Evolutionary conservation across 352 stramenopile genomes (phyloP), one percentile per base, ranked within the genome.

Genomic region (Pythium phragmiticola): DNA sequence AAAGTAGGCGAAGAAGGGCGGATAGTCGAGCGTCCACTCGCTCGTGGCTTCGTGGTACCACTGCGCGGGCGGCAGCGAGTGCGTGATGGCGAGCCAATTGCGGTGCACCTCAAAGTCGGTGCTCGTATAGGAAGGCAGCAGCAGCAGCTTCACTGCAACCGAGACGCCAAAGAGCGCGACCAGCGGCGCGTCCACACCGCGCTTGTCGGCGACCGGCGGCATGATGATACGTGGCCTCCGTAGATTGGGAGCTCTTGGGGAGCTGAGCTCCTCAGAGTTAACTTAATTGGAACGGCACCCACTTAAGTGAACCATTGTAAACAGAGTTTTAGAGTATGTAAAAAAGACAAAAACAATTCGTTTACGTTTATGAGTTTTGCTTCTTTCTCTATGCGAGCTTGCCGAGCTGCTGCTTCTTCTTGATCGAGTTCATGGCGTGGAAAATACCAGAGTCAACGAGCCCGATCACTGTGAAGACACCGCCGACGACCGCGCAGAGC

Each of bases 71-170:
- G 92, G 92, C 47, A 98, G 72, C 62, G 91, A 81, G 57, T 90
- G 68, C 13, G 97, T 99, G 62, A 99, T 88, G 30, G 94, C 96
- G 42, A 99, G 84, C 97, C 97, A 99, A 73, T 99, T 99, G 28
- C 96, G 91, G 76, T 99, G 97, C 11, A 99, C 97, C 73, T 99
- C 94, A 77, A 99, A 98, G 78, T 99, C 97, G 9, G 97, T 99
- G 54, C 90, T 98, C 39, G 78, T 82, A 79, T 99, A 99, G 7
- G 91, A 94, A 1, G 87, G 88, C 19, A 97, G 72, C 19, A 99
- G 80, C 36, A 99, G 73, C 48, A 96, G 59, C 77, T 97, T 98
- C 30, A 97, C 48, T 41, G 49, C 66, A n/a, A 87, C 69, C 17
- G 80, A 88, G 36, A 74, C 66, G 42, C 72, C 21, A 42, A 86